phyloP scores from a whole-genome alignment of 768 basidiomycete genomes.

The Aureoboletus auriporus region DNA sequence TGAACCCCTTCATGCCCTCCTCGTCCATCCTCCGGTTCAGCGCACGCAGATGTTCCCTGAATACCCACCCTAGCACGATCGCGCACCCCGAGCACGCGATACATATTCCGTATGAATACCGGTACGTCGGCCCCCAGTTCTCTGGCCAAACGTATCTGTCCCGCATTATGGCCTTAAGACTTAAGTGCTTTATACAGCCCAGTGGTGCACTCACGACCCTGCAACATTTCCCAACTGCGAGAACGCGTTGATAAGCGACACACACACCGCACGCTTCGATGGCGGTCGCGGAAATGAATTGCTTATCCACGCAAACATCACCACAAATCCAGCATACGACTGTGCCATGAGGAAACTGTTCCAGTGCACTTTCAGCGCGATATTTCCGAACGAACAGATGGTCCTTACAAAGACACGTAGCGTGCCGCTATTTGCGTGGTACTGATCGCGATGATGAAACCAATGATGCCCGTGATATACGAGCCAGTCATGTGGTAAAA shows the following conservation, averaged over 20 bases:
- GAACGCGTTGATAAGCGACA: constrained; percentile 78
- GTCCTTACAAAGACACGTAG: constrained; percentile 57
- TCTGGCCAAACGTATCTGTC: constrained; percentile 62
- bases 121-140: constrained; percentile 68
- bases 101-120: constrained; percentile 71
- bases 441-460: constrained; percentile 61
- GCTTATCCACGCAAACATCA: constrained; percentile 52
- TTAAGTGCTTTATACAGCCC: neutral
- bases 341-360: constrained; percentile 72
- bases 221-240: constrained; percentile 81
- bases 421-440: constrained; percentile 62
- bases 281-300: constrained; percentile 71
- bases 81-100: constrained; percentile 50
- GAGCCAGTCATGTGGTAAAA: constrained; percentile 64
- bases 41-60: constrained; percentile 40
- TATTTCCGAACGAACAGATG: constrained; percentile 6
- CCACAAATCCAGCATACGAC: constrained; percentile 68
- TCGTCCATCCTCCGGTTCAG: constrained; percentile 38
- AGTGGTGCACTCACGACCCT: constrained; percentile 58
- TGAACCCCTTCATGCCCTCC: constrained; percentile 38
- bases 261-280: constrained; percentile 78
- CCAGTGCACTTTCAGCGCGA: constrained; percentile 3
- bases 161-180: too few relatives aligned
- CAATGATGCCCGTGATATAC: constrained; percentile 54
- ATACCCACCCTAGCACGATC: constrained; percentile 48